Evolutionary conservation across 805 yeast genomes (phyloP).

Genomic region (Yarrowia yakushimensis): DNA sequence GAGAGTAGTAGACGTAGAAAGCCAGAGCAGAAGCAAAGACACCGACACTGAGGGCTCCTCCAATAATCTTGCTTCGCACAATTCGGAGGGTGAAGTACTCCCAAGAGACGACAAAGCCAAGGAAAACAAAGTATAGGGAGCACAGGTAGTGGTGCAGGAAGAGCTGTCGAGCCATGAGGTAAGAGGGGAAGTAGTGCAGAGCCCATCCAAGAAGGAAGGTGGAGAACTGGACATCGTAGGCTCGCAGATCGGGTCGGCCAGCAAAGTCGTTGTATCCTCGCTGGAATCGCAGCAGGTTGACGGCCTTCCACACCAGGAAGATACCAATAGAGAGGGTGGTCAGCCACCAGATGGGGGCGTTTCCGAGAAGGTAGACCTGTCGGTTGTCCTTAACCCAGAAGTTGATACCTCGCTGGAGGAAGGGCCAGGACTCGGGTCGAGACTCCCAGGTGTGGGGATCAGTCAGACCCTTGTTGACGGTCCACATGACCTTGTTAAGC

Average conservation of each 20-base stretch:
- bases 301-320: slow-evolving; percentile 33
- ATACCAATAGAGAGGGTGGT: slow-evolving; percentile 39
- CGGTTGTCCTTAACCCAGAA: slow-evolving; percentile 48
- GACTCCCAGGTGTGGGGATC: slow-evolving; percentile 51
- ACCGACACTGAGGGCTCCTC: slow-evolving; percentile 45
- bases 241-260: slow-evolving; percentile 32
- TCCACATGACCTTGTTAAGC: slow-evolving; percentile 55
- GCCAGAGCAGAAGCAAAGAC: slow-evolving; percentile 50
- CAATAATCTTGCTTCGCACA: slow-evolving; percentile 43
- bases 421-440: slow-evolving; percentile 63
- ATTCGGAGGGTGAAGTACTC: slow-evolving; percentile 37
- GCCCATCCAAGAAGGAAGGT: slow-evolving; percentile 65
- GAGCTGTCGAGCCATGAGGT: slow-evolving; percentile 86
- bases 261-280: slow-evolving; percentile 38
- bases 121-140: slow-evolving; percentile 80
- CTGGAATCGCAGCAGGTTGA: slow-evolving; percentile 41
- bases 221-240: slow-evolving; percentile 40
- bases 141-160: slow-evolving; percentile 94
- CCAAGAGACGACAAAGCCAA: slow-evolving; percentile 63
- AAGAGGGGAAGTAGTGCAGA: slow-evolving; percentile 66
- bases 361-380: slow-evolving; percentile 61
- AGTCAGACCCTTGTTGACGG: slow-evolving; percentile 46
- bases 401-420: slow-evolving; percentile 54
- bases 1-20: slow-evolving; percentile 60
- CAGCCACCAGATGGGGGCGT: slow-evolving; percentile 54